These are phyloP conservation scores for Myxozyma monticola DNA, from an alignment of 805 yeast genomes.

Conservation along the genomic window DNA sequence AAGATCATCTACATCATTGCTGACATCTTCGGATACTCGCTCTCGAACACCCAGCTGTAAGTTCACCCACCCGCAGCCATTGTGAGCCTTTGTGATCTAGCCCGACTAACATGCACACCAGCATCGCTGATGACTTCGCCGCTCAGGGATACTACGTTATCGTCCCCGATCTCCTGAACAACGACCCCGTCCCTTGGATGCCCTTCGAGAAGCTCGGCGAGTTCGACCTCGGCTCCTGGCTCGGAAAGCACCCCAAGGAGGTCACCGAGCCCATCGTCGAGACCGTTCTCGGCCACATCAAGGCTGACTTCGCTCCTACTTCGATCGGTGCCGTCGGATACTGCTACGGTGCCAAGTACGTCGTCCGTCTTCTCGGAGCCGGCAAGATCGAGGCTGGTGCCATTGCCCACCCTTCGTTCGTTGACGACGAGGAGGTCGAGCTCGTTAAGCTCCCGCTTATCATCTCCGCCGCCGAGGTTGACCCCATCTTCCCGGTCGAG, in stretches of 20 bases:
- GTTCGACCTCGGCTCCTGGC: conserved; percentile 49
- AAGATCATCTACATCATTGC: conserved; percentile 60
- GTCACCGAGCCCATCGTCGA: conserved; percentile 51
- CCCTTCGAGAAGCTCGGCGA: conserved; percentile 27
- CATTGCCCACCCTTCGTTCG: conserved; percentile 81
- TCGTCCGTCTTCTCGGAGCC: conserved; percentile 50
- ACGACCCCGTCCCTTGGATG: conserved; percentile 48
- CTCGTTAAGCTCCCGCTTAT: conserved; percentile 61
- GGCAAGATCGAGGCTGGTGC: conserved; percentile 59
- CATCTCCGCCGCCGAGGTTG: conserved; percentile 74
- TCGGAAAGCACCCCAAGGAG: conserved; percentile 52
- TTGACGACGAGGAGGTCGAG: conserved; percentile 62
- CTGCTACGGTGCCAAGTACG: conserved; percentile 82
- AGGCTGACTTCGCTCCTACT: conserved; percentile 47
- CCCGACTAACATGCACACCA: neutral
- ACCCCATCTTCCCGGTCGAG: conserved; percentile 61
- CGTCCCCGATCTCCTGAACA: conserved; percentile 72
- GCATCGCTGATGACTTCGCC: conserved; percentile 53
- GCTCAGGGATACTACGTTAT: conserved; percentile 61
- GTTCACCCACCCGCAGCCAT: neutral
- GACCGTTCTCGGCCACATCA: conserved; percentile 49
- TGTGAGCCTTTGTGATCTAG: neutral
- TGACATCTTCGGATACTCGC: conserved; percentile 66
- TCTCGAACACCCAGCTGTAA: conserved; percentile 54
- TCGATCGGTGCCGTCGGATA: conserved; percentile 67